Evolutionary conservation across 2,329 filamentous ascomycete species (phyloP), one percentile per base, ranked within the genome.

Genomic region (Didymella arachidicola): DNA sequence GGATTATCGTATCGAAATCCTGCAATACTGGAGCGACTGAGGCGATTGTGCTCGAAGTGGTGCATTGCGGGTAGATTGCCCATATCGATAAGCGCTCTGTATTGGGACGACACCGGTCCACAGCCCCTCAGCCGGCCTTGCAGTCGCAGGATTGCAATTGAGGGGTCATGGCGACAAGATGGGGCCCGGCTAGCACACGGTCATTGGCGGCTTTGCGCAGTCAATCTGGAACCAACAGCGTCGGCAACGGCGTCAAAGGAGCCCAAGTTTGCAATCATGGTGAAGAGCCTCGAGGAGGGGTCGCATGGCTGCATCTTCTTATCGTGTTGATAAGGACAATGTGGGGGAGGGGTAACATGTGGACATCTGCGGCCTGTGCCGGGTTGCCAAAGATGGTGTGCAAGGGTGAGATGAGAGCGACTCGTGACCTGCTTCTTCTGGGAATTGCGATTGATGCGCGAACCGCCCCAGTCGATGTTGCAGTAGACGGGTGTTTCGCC

Each of bases 171-270:
- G 44, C 41, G 45, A 54, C 36, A 45, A 45, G 55, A 51, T 57
- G 30, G 38, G 26, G 22, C 41, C 41, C 32, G 42, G 57, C 43
- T 57, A 49, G 47, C 19, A 43, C 14, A 53, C 63, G 63, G 66
- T 42, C 60, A 65, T 60, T 59, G 66, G 62, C 64, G 67, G 67
- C 55, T 63, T 63, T 63, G 59, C 41, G 39, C 25, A 25, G 32
- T 46, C 42, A 51, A 45, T 10, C 38, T 57, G 45, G 27, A 34
- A 30, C 32, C 52, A 30, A 48, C 36, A 56, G 63, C 61, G 41
- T 51, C 56, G 56, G 56, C 50, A 54, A 41, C 46, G 50, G 56
- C 50, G 55, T 45, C 25, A 51, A 46, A 27, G 44, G 25, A 44
- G 38, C 45, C 47, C 46, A 54, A 50, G n/a, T 42, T 41, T 14